Base-by-base conservation (phyloP, 108 stramenopile species). In the Chaetoceros tenuissimus region DNA sequence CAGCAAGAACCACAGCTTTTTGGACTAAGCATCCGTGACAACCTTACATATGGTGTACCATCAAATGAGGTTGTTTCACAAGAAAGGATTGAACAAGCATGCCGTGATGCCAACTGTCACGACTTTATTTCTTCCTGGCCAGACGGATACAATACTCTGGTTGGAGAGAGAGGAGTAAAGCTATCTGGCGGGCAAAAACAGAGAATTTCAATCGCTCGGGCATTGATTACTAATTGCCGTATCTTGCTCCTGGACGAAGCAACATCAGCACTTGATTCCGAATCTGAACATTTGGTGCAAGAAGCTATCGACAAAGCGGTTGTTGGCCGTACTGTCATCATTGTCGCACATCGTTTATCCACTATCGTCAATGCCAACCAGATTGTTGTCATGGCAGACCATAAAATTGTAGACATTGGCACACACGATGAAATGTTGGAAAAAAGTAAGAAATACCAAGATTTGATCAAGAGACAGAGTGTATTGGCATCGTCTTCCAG, bases 141-240 rank as follows among this genome's bases (percentile, higher is more conserved):
- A 0, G 59, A 82, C 7, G 71, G 73, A 7, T 95, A 81, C 60
- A 79, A 91, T 21, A 94, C 92, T 3, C 31, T 94, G 70, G 55
- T 86, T 55, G 78, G 79, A 40, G 81, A 82, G 31, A 54, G 74
- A 24, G 77, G 81, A n/a, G 66, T 77, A 25, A 1, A 47, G 24
- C 28, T 58, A 24, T 66, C 57, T 25, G 92, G 91, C 3, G 94
- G 97, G 0, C 97, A 97, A 73, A 94, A 94, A 54, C 97, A 97
- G 62, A 69, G 97, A 20, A 62, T 98, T 24, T 81, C 87, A 31
- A 94, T 96, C 45, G 93, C 95, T 2, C 77, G 95, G 28, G 91
- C 93, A 2, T 53, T 94, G 29, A 28, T 81, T 48, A 60, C 62
- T 18, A 72, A 81, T 53, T 80, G 82, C 2, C 45, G 66, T 19